phyloP scores from a whole-genome alignment of 306 rosid species.

The Cicer bijugum region DNA sequence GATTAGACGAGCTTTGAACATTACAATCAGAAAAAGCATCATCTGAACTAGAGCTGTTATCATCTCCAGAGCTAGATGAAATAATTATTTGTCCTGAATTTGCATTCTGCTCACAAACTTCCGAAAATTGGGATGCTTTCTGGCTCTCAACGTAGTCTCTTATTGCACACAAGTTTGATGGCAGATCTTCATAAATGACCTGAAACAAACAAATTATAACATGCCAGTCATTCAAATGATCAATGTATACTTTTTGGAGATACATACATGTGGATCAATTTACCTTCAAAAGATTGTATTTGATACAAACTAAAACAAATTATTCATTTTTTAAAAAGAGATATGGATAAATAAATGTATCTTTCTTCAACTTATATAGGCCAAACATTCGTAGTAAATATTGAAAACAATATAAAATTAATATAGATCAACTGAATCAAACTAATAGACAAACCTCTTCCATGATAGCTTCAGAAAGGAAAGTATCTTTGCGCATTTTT shows the following conservation, averaged over 20 bases:
- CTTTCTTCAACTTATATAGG: slow-evolving; percentile 32
- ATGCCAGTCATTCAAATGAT: slow-evolving; percentile 13
- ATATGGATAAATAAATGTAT: neutral
- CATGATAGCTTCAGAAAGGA: slow-evolving; percentile 95
- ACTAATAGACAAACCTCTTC: slow-evolving; percentile 70
- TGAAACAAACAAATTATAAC: slow-evolving; percentile 36
- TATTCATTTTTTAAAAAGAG: neutral
- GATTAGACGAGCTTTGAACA: slow-evolving; percentile 50
- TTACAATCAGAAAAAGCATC: slow-evolving; percentile 43
- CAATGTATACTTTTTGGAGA: neutral
- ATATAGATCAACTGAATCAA: slow-evolving; percentile 26
- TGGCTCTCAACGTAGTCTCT: slow-evolving; percentile 73
- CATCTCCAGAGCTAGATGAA: slow-evolving; percentile 43
- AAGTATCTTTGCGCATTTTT: slow-evolving; percentile 89
- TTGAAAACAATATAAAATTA: slow-evolving; percentile 19
- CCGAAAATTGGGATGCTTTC: slow-evolving; percentile 43
- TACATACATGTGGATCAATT: slow-evolving; percentile 13
- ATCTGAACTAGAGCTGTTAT: slow-evolving; percentile 41
- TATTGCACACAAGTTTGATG: slow-evolving; percentile 85
- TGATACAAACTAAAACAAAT: neutral
- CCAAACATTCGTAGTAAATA: slow-evolving; percentile 14
- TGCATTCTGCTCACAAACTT: slow-evolving; percentile 47
- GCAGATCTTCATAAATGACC: slow-evolving; percentile 96
- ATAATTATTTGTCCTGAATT: slow-evolving; percentile 46
- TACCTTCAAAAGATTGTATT: slow-evolving; percentile 37